Base-by-base conservation (phyloP, 257 asterid genomes). In the Fraxinus americana region DNA sequence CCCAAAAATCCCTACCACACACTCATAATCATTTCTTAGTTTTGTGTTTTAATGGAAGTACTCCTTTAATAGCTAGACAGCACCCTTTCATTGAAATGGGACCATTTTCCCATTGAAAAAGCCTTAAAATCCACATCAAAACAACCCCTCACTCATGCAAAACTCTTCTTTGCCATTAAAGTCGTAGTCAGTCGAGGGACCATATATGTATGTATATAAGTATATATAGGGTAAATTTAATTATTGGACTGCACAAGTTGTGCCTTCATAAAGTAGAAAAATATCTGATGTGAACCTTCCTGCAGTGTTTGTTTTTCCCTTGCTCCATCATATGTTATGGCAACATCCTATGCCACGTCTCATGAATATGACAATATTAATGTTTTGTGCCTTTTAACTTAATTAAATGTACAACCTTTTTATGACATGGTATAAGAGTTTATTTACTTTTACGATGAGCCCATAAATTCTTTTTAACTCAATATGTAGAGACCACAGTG, bases 101-200 rank as follows among this genome's bases (percentile, higher is more conserved):
- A 50, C 82, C 81, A 75, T 27, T 70, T 30, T 30, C 73, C 66
- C 63, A 71, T 72, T 72, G 34, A 84, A 82, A 59, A 65, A 13
- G 75, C 38, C 78, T 21, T 73, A 70, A 73, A 79, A 72, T 81
- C 70, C 82, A 75, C 71, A 81, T 79, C 76, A 76, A 76, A 80
- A 77, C 84, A 70, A 86, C 85, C 79, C 83, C 78, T 82, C 88
- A 78, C 77, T 78, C 83, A 86, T 80, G 80, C 72, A 82, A 78
- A 75, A 43, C 77, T 79, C 75, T 67, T 70, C 78, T 79, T 84
- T 81, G 80, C 90, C 88, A 86, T 68, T 78, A 83, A 87, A 75
- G 86, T 84, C 85, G 73, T 41, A 66, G 59, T 79, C 84, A 61
- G 73, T 13, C 21, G 8, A 16, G 76, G 92, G 87, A 86, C 94